These are phyloP conservation scores for Ramaria sp. DNA, from an alignment of 768 basidiomycete species.

Conservation along the genomic window DNA sequence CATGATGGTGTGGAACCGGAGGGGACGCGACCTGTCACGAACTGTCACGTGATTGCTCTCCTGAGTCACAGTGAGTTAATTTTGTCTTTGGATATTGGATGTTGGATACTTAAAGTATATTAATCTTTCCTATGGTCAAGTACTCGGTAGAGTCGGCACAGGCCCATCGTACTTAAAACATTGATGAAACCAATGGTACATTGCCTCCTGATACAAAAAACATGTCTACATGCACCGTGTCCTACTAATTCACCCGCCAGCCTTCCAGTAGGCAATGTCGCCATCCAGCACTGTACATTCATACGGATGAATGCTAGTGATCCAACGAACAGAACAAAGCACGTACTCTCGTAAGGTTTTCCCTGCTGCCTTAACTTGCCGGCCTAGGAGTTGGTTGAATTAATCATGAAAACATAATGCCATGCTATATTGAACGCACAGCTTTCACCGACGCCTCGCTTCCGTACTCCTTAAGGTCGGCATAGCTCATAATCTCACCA, in stretches of 20 bases:
- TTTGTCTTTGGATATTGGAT: too few relatives aligned
- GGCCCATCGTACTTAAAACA: too few relatives aligned
- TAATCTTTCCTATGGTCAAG: too few relatives aligned
- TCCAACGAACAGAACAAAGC: not conserved
- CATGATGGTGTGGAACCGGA: not conserved
- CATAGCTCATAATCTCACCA: slow-evolving; percentile 91
- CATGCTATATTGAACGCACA: slow-evolving; percentile 20
- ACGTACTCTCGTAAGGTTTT: slow-evolving; percentile 90
- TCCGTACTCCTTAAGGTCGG: slow-evolving; percentile 85
- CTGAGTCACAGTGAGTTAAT: too few relatives aligned
- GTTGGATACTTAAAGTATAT: too few relatives aligned
- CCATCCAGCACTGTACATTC: slow-evolving; percentile 61
- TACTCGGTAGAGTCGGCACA: too few relatives aligned
- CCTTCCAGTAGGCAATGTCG: slow-evolving; percentile 89
- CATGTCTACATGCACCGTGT: not conserved
- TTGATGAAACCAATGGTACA: not conserved
- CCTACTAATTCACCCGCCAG: slow-evolving; percentile 35
- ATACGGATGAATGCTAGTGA: slow-evolving; percentile 2
- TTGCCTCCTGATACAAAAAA: not conserved
- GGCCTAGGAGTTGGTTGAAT: slow-evolving; percentile 20
- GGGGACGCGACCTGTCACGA: not conserved
- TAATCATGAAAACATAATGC: not conserved
- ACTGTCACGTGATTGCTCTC: not conserved
- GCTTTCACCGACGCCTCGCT: slow-evolving; percentile 89
- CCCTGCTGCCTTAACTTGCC: slow-evolving; percentile 94